These are phyloP conservation scores for Chamaecrista fasciculata DNA, from an alignment of 306 rosid genomes.

Conservation along the genomic window DNA sequence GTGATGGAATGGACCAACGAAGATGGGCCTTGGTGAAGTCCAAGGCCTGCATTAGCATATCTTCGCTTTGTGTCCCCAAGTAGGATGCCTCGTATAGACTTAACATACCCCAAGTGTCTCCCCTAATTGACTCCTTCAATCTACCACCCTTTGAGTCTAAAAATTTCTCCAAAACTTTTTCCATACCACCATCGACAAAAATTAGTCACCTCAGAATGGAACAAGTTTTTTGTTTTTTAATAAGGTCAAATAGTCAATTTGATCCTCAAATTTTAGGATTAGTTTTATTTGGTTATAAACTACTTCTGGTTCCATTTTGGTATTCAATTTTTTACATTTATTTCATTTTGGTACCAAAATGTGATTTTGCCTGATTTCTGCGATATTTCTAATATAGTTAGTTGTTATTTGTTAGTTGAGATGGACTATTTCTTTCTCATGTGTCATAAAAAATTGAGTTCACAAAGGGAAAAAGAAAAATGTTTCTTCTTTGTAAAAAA, in stretches of 20 bases:
- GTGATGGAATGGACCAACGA: slow-evolving; percentile 9
- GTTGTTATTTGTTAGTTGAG: too few relatives aligned
- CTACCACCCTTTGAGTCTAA: slow-evolving; percentile 30
- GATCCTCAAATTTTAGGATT: too few relatives aligned
- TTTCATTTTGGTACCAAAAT: too few relatives aligned
- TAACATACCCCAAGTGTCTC: slow-evolving; percentile 39
- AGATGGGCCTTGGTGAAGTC: slow-evolving; percentile 33
- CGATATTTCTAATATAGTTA: too few relatives aligned
- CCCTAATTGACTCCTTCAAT: slow-evolving; percentile 33
- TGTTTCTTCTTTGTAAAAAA: too few relatives aligned
- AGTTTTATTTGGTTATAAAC: too few relatives aligned
- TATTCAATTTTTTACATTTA: too few relatives aligned
- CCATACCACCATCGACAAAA: not conserved
- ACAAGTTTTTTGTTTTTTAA: not conserved
- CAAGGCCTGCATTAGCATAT: slow-evolving; percentile 32
- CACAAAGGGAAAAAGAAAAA: too few relatives aligned
- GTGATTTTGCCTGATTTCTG: too few relatives aligned
- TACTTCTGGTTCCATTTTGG: too few relatives aligned
- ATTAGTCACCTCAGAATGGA: not conserved
- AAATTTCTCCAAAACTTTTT: slow-evolving; percentile 36
- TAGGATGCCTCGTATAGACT: slow-evolving; percentile 43
- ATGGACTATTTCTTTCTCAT: too few relatives aligned
- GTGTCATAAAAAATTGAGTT: too few relatives aligned
- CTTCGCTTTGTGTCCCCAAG: slow-evolving; percentile 36
- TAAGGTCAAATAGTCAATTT: not conserved